A percentile compares a stretch with the other conserved stretches of the same genome.
These are phyloP conservation scores for Lathyrus sativus DNA, from an alignment of 306 rosid genomes.

Conservation along the genomic window DNA sequence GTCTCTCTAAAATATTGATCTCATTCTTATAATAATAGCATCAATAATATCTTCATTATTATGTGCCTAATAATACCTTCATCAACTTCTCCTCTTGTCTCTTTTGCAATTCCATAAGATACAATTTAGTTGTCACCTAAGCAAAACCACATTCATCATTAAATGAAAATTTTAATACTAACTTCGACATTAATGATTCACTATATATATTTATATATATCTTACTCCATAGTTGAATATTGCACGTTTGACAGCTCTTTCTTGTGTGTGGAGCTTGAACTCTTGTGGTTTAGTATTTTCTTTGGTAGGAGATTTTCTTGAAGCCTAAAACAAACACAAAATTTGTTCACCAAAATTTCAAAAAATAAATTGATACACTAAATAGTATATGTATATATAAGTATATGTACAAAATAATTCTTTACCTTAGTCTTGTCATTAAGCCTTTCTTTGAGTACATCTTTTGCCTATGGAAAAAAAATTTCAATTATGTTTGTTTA, in stretches of 20 bases:
- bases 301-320: constrained; percentile 53
- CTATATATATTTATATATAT: neutral
- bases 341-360: constrained; percentile 3
- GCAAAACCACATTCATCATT: constrained; percentile 22
- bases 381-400: neutral
- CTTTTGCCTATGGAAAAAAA: constrained; percentile 57
- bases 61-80: constrained; percentile 58
- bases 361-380: neutral
- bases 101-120: constrained; percentile 64
- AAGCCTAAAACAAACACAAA: constrained; percentile 44
- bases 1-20: constrained; percentile 12
- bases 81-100: constrained; percentile 65
- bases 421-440: constrained; percentile 54
- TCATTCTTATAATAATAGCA: constrained; percentile 9
- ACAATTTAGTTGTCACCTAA: constrained; percentile 77
- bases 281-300: constrained; percentile 83
- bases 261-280: constrained; percentile 78
- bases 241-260: constrained; percentile 87
- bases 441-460: constrained; percentile 51
- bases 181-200: constrained; percentile 4
- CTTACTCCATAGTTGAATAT: constrained; percentile 86
- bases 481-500: constrained; percentile 38
- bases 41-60: neutral
- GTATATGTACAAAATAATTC: neutral
- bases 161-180: neutral